Base-by-base conservation (phyloP, 805 yeast genomes). In the Grigorovia yakushimaensis region DNA sequence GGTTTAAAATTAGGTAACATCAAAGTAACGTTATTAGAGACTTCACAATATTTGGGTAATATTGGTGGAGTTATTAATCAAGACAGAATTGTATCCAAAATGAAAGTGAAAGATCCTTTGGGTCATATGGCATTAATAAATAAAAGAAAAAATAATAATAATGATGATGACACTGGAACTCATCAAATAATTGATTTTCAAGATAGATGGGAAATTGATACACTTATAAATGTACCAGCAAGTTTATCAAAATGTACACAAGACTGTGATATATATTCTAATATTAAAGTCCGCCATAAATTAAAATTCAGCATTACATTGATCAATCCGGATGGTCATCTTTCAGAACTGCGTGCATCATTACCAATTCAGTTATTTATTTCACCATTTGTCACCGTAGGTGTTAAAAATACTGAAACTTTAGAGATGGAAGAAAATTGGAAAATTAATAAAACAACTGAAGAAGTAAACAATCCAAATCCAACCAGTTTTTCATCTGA, bases 301-400 rank as follows among this genome's bases (percentile, higher is more conserved):
- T 65, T 93, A 47, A 84, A 87, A 58, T 88, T 91, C 62, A 80
- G 77, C 7, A 78, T 91, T 48, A 83, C 87, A 2, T 72, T 91
- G 53, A 67, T 80, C 42, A 91, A 91, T 62, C 84, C 94, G 0
- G 98, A 89, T 62, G 95, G 95, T 2, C 98, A 91, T 61, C 82
- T 83, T 4, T 88, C 96, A 1, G 98, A 91, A 64, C 71, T 93
- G 43, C 73, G 98, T 24, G 98, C 97, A 0, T 83, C 97, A 0
- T 70, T 91, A 52, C 98, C 98, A 0, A 72, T 91, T 5, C 76
- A 74, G 23, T 62, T 87, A 36, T 86, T 83, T 64, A 81, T 87
- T 22, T 77, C 83, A 10, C 97, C 98, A 4, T 85, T 86, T 62
- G 87, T 91, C 6, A 76, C 89, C 0, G 72, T 91, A 13, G 63